A percentile compares a stretch with the other conserved stretches of the same genome.
Conservation (phyloP, 352 stramenopile species). For the Globisporangium canariense region DNA sequence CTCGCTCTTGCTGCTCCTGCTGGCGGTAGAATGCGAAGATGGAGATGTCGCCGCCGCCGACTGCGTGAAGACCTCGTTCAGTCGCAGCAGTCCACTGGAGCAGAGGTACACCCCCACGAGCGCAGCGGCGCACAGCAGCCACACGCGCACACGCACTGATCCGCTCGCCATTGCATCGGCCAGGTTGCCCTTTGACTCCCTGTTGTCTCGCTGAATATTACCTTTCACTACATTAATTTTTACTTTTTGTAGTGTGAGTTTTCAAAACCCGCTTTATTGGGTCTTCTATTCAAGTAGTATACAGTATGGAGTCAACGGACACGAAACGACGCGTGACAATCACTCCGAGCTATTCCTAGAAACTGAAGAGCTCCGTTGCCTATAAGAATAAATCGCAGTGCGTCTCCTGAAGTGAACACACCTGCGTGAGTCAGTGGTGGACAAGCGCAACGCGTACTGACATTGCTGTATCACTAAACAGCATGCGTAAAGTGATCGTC, state of each 20-base stretch:
- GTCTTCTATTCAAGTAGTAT: background rate
- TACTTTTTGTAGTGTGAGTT: too few species aligned
- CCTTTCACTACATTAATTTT: too few species aligned
- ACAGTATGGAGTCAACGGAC: background rate
- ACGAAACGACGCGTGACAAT: background rate
- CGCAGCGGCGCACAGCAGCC: constrained; percentile 38
- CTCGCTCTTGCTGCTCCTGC: background rate
- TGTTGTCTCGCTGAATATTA: too few species aligned
- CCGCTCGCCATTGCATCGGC: background rate
- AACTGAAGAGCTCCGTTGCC: background rate
- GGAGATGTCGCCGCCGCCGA: background rate
- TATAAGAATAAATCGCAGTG: background rate
- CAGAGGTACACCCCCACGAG: constrained; percentile 42
- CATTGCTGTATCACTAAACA: too few species aligned
- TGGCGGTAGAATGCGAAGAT: background rate
- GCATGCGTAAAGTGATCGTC: too few species aligned
- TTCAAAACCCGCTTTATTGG: background rate
- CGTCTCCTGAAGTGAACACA: too few species aligned
- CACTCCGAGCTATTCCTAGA: background rate
- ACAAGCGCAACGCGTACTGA: background rate
- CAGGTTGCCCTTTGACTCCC: too few species aligned
- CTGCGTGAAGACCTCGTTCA: constrained; percentile 55
- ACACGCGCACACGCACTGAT: constrained; percentile 1
- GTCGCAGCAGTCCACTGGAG: constrained; percentile 50
- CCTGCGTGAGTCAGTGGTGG: background rate